Evolutionary conservation across 2,329 filamentous ascomycete species (phyloP).

Genomic region (Scolecobasidium constrictum): DNA sequence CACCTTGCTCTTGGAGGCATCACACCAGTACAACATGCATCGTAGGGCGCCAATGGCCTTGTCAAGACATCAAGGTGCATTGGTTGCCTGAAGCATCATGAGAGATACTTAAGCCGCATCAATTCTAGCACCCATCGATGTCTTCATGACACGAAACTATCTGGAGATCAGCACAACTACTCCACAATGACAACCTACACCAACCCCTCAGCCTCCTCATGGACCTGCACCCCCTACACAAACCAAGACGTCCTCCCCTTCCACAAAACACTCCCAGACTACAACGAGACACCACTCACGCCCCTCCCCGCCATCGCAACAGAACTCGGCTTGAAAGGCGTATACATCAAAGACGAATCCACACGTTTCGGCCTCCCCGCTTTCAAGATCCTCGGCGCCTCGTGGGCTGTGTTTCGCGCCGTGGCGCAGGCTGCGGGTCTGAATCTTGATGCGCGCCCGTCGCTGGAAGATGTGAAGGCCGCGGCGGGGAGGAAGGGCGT

Average conservation of each 20-base stretch:
- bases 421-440: slow-evolving; percentile 33
- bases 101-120: too few species aligned
- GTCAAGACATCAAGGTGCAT: too few species aligned
- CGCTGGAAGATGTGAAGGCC: slow-evolving; percentile 33
- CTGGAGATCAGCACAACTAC: too few species aligned
- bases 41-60: too few species aligned
- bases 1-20: too few species aligned
- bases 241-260: slow-evolving; percentile 15
- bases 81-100: too few species aligned
- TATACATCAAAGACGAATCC: slow-evolving; percentile 64
- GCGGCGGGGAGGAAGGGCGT: slow-evolving; percentile 22
- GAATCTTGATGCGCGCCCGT: slow-evolving; percentile 22
- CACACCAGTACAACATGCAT: too few species aligned
- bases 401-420: slow-evolving; percentile 57
- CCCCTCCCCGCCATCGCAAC: slow-evolving; percentile 43
- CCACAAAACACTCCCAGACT: slow-evolving; percentile 48
- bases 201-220: slow-evolving; percentile 19
- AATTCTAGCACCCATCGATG: too few species aligned
- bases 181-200: neutral
- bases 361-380: slow-evolving; percentile 57
- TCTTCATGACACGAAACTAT: too few species aligned
- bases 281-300: slow-evolving; percentile 44
- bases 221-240: slow-evolving; percentile 13
- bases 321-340: slow-evolving; percentile 43
- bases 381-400: slow-evolving; percentile 74